Percentiles rank a stretch among this genome's conserved stretches.
phyloP scores from a whole-genome alignment of 225 moss, liverwort and hornwort species.

The Sphagnum contortum region DNA sequence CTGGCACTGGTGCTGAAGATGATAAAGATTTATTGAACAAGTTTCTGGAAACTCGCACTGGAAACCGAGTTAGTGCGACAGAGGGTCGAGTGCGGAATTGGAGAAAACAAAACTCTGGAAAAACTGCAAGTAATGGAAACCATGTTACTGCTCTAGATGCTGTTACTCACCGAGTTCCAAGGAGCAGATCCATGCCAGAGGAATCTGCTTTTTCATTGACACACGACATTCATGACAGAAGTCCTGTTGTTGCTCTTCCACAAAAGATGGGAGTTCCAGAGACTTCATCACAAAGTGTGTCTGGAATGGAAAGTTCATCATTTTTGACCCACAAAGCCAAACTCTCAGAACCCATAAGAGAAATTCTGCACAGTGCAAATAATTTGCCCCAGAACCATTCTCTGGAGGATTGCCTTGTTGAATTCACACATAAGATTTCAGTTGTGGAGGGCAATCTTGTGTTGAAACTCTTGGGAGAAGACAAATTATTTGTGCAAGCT shows the following conservation, averaged over 20 bases:
- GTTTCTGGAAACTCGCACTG: slow-evolving; percentile 46
- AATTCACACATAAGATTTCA: slow-evolving; percentile 35
- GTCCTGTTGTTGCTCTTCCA: background rate
- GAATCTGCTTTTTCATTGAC: slow-evolving; percentile 8
- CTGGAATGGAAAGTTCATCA: too few relatives aligned
- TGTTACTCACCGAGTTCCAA: too few relatives aligned
- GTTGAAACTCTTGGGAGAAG: slow-evolving; percentile 52
- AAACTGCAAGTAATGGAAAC: slow-evolving; percentile 6
- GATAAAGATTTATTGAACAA: slow-evolving; percentile 30
- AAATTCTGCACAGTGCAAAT: slow-evolving; percentile 49
- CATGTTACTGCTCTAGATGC: too few relatives aligned
- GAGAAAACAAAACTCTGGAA: slow-evolving; percentile 27
- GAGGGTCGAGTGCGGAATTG: slow-evolving; percentile 45
- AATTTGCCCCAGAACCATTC: slow-evolving; percentile 40
- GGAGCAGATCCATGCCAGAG: background rate
- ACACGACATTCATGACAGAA: background rate
- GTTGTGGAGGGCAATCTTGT: slow-evolving; percentile 57
- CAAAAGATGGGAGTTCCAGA: background rate
- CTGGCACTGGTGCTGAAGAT: slow-evolving; percentile 1
- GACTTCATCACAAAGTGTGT: background rate
- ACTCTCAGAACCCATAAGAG: slow-evolving; percentile 20
- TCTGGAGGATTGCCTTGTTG: slow-evolving; percentile 58
- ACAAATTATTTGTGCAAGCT: slow-evolving; percentile 42
- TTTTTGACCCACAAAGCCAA: slow-evolving; percentile 4
- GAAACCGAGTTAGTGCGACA: slow-evolving; percentile 29